Base-by-base conservation (phyloP, 176 grass and related monocot species). In the Zizania latifolia region DNA sequence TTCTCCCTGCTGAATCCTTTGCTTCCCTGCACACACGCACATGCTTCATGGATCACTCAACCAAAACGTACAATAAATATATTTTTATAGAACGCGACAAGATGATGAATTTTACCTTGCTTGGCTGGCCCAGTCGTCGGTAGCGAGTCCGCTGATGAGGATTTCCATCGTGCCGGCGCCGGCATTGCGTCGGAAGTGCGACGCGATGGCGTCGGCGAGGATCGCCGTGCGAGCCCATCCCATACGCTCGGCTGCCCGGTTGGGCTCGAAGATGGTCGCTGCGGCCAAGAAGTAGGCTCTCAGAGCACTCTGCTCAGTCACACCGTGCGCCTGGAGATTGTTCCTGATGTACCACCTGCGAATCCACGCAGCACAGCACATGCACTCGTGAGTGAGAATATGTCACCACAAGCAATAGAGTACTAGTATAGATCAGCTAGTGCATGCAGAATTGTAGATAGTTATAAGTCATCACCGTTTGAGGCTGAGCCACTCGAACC, bases 281-380 rank as follows among this genome's bases (percentile, higher is more conserved):
- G 77, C 45, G 4, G 89, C 93, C 14, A 92, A 37, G 74, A 96
- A 96, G 65, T 78, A 90, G 1, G 65, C 78, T 44, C 24, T 65
- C 59, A 92, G 29, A 0, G 59, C 27, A 21, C 60, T 70, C 15
- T 64, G 22, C 2, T 5, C 8, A 4, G 60, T 76, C 10, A 86
- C 70, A 0, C 70, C 78, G 2, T 63, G 54, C 33, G 6, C 27
- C 8, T 35, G 35, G 0, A 90, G 75, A 5, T 36, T 58, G 27
- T 35, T 65, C 39, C 75, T 83, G 31, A 63, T 34, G 31, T 41
- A 76, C 93, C 89, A 96, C 46, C 93, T 92, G 78, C 54, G 12
- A n/a, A n/a, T n/a, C n/a, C 5, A 16, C 22, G n/a, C 33, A 72
- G 5, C 30, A 71, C 4, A n/a, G 31, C 29, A 35, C 14, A 37